Evolutionary conservation across 2,329 filamentous ascomycete species (phyloP).

Genomic region (Arthrobotrys entomopaga): DNA sequence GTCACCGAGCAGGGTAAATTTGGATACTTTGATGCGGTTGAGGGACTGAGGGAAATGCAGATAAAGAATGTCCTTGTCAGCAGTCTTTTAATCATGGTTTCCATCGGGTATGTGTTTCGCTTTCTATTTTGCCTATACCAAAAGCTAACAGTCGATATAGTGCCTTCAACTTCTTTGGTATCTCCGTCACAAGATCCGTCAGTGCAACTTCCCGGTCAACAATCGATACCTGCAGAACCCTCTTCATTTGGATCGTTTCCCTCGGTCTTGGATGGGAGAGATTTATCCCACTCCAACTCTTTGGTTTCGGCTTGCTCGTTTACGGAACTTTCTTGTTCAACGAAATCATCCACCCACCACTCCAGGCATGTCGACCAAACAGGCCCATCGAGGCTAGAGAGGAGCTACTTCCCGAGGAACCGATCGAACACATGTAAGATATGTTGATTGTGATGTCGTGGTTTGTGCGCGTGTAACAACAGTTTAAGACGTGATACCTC

Average conservation of each 20-base stretch:
- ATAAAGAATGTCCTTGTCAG: constrained; percentile 78
- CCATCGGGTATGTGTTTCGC: constrained; percentile 77
- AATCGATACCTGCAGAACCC: constrained; percentile 94
- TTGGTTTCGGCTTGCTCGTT: constrained; percentile 86
- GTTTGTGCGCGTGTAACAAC: constrained; percentile 32
- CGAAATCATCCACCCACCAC: constrained; percentile 84
- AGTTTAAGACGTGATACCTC: not conserved
- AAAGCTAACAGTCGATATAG: constrained; percentile 61
- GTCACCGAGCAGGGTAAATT: constrained; percentile 76
- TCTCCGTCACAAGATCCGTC: constrained; percentile 88
- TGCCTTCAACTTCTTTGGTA: constrained; percentile 98
- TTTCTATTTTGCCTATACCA: constrained; percentile 31
- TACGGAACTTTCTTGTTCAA: constrained; percentile 98
- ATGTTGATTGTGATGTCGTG: constrained; percentile 13
- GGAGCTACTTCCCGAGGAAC: constrained; percentile 80
- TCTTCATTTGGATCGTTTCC: constrained; percentile 98
- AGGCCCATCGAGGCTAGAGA: constrained; percentile 55
- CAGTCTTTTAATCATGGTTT: constrained; percentile 93
- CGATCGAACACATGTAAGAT: constrained; percentile 75
- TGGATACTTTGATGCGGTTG: constrained; percentile 89
- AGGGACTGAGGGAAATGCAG: constrained; percentile 84
- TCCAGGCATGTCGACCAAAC: constrained; percentile 70
- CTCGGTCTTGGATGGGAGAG: constrained; percentile 93
- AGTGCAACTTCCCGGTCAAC: constrained; percentile 93
- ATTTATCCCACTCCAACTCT: constrained; percentile 96